phyloP scores from a whole-genome alignment of 2,329 filamentous ascomycete genomes.

The Xylariaceae sp. region DNA sequence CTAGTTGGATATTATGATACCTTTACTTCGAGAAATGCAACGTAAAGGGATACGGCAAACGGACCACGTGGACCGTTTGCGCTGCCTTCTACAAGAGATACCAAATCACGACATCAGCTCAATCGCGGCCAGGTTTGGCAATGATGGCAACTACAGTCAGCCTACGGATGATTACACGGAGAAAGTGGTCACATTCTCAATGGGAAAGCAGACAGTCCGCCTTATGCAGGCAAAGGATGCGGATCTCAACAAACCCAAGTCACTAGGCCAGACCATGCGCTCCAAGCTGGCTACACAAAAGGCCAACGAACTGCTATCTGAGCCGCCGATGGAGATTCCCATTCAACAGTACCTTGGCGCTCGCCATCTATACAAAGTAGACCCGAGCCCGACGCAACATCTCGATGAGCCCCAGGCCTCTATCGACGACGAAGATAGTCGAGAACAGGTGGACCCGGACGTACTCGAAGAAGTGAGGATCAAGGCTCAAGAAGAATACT shows the following conservation, averaged over 20 bases:
- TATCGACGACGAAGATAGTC: background rate
- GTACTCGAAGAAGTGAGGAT: background rate
- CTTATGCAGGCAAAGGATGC: slow-evolving; percentile 8
- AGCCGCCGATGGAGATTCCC: slow-evolving; percentile 1
- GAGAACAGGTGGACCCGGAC: background rate
- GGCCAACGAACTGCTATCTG: background rate
- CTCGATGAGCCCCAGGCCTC: too few species aligned
- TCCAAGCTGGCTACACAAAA: background rate
- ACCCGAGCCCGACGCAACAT: too few species aligned
- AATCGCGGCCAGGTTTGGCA: too few species aligned
- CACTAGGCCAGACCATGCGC: background rate
- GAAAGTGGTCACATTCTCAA: too few species aligned
- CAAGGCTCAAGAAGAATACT: background rate
- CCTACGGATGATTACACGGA: too few species aligned
- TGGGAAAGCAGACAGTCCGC: slow-evolving; percentile 1
- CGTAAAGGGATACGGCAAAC: too few species aligned
- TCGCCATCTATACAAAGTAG: background rate
- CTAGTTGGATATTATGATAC: too few species aligned
- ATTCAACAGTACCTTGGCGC: slow-evolving; percentile 7
- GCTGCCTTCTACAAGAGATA: too few species aligned
- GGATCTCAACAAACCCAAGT: slow-evolving; percentile 2
- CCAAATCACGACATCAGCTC: too few species aligned
- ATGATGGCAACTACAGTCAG: too few species aligned
- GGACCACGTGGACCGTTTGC: too few species aligned
- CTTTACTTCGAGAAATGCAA: too few species aligned